Base-by-base conservation (phyloP, 257 asterid species). In the Anisodus tanguticus region DNA sequence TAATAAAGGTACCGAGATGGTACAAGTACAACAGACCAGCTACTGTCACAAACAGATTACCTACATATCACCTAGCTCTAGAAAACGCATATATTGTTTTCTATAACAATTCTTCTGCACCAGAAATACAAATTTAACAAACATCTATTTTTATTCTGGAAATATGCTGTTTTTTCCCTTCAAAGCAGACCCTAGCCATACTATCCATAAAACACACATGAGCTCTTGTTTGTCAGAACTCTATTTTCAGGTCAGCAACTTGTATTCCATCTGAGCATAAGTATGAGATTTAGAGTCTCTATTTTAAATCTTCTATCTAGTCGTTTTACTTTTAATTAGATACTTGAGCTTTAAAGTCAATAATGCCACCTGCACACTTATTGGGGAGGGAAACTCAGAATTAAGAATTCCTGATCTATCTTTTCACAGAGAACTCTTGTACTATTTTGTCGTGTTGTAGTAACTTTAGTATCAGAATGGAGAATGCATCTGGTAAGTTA, bases 251-350 rank as follows among this genome's bases (percentile, higher is more conserved):
- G 15, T 66, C 11, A 66, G 72, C 72, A 31, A 31, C 72, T 66
- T 66, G 43, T 31, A 47, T 22, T 19, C 80, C 80, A 19, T 72
- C n/a, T 72, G 43, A 22, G 45, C 11, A 0, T 26, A 39, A 51
- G 63, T 49, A 15, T 26, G 63, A 49, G 63, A 22, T 22, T 12
- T 51, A 16, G 22, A 51, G 45, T 49, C 43, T 76, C 63, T 76
- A 11, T 26, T 22, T 49, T 12, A 53, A 51, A 51, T 76, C 81
- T 54, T 51, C 81, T 51, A 76, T 76, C 81, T 51, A 26, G n/a
- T 51, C n/a, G 3, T 51, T 72, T 72, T 72, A 72, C 35, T 19
- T 16, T 70, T 70, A 55, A 31, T 43, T 47, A 72, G 35, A 76
- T 43, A 76, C 47, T 26, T 51, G 62, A 51, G 22, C 62, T 49